Percentiles rank a stretch among this genome's conserved stretches.
phyloP scores from a whole-genome alignment of 768 basidiomycete genomes.

The Phlegmacium glaucopus region DNA sequence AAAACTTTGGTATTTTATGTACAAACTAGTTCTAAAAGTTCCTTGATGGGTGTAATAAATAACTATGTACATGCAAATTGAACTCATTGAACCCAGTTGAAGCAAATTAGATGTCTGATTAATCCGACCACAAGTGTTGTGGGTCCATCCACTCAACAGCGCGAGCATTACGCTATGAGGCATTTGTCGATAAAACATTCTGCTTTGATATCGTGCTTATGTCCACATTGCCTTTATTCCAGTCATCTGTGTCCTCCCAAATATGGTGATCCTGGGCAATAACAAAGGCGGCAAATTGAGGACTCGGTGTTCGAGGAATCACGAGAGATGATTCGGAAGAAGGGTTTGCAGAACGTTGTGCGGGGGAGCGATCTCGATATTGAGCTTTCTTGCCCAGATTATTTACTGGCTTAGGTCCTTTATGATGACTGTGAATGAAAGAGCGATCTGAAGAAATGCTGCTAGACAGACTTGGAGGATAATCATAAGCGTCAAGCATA shows the following conservation, averaged over 20 bases:
- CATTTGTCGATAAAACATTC: constrained; percentile 3
- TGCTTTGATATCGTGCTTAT: constrained; percentile 3
- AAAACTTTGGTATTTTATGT: no score
- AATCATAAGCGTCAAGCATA: constrained; percentile 45
- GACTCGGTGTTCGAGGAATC: constrained; percentile 15
- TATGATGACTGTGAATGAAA: constrained; percentile 22
- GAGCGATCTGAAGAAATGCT: constrained; percentile 37
- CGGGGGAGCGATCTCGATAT: constrained; percentile 37
- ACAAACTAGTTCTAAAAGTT: no score
- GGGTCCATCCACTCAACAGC: background rate
- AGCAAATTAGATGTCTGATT: background rate
- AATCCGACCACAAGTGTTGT: background rate
- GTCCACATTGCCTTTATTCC: constrained; percentile 37
- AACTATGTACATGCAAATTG: background rate
- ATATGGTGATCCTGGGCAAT: constrained; percentile 15
- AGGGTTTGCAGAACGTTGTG: constrained; percentile 22
- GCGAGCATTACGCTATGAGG: constrained; percentile 8
- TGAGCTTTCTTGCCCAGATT: constrained; percentile 36
- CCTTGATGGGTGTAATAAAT: background rate
- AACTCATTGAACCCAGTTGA: constrained; percentile 1
- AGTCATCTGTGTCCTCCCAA: constrained; percentile 51
- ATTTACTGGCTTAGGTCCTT: constrained; percentile 19
- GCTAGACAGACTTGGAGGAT: constrained; percentile 56
- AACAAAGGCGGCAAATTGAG: constrained; percentile 1
- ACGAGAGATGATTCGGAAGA: background rate